Conservation (phyloP, 2,329 filamentous ascomycete species). For the Cordyceps tenuipes region DNA sequence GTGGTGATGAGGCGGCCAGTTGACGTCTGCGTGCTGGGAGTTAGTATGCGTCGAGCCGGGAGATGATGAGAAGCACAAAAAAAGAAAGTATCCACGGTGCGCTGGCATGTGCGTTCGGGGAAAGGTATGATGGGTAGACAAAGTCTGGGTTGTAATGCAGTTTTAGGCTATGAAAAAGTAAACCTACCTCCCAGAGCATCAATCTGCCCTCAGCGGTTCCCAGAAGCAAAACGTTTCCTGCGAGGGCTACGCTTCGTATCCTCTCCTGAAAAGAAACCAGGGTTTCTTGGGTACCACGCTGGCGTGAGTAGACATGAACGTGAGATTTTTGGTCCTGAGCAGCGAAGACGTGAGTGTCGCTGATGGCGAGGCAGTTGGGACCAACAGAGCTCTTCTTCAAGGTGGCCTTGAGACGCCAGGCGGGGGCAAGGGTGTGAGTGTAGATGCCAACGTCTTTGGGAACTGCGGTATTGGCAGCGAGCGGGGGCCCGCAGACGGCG, state of each 20-base stretch:
- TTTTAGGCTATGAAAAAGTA: conserved; percentile 13
- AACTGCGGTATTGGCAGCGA: conserved; percentile 54
- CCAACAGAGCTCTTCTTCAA: conserved; percentile 92
- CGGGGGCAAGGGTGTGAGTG: conserved; percentile 71
- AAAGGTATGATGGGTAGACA: background rate
- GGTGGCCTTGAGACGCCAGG: conserved; percentile 61
- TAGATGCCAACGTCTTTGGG: conserved; percentile 82
- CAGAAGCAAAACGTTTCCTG: conserved; percentile 63
- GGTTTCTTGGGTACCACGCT: conserved; percentile 79
- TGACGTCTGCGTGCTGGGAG: conserved; percentile 42
- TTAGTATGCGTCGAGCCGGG: background rate
- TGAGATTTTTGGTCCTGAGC: conserved; percentile 88
- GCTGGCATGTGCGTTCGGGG: background rate
- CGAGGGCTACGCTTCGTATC: conserved; percentile 69
- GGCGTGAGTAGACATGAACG: conserved; percentile 82
- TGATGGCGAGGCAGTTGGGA: conserved; percentile 71
- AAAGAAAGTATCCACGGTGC: background rate
- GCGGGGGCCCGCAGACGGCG: conserved; percentile 47
- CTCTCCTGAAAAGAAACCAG: conserved; percentile 80
- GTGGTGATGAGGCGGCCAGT: conserved; percentile 72
- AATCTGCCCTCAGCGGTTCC: conserved; percentile 81
- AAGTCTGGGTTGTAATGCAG: background rate
- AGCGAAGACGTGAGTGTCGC: conserved; percentile 75
- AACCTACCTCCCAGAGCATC: conserved; percentile 81
- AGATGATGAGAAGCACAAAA: background rate